Evolutionary conservation across 2,329 filamentous ascomycete species (phyloP).

Genomic region (Nothophoma quercina): DNA sequence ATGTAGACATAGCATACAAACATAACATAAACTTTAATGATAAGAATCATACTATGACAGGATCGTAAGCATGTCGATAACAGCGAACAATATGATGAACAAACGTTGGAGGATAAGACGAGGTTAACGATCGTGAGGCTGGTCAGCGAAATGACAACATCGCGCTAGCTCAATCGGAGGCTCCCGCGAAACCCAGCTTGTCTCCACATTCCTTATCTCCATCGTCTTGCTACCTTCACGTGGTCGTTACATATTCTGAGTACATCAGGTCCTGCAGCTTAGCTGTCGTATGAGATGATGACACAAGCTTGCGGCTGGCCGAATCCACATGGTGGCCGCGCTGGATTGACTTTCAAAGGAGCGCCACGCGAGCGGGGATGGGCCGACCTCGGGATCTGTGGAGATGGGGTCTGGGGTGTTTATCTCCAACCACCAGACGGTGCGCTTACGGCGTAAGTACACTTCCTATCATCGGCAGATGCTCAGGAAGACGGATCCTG

Average conservation of each 20-base stretch:
- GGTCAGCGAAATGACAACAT: constrained; percentile 1
- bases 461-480: constrained; percentile 5
- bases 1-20: constrained; percentile 7
- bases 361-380: constrained; percentile 12
- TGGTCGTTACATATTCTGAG: background rate
- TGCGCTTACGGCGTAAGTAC: constrained; percentile 13
- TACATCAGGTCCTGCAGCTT: background rate
- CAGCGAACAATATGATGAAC: background rate
- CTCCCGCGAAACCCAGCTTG: background rate
- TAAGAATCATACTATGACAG: background rate
- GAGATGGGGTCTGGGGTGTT: constrained; percentile 10
- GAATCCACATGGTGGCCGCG: too few relatives aligned
- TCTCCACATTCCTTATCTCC: constrained; percentile 12
- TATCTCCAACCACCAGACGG: constrained; percentile 6
- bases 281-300: background rate
- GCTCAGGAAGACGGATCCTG: background rate
- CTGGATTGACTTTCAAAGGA: background rate
- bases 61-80: background rate
- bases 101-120: background rate
- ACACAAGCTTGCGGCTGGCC: too few relatives aligned
- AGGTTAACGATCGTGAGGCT: background rate
- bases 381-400: constrained; percentile 12
- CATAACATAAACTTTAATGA: background rate
- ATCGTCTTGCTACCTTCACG: background rate
- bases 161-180: background rate